Evolutionary conservation across 2,329 filamentous ascomycete genomes (phyloP).

Genomic region (Talaromyces sp.): DNA sequence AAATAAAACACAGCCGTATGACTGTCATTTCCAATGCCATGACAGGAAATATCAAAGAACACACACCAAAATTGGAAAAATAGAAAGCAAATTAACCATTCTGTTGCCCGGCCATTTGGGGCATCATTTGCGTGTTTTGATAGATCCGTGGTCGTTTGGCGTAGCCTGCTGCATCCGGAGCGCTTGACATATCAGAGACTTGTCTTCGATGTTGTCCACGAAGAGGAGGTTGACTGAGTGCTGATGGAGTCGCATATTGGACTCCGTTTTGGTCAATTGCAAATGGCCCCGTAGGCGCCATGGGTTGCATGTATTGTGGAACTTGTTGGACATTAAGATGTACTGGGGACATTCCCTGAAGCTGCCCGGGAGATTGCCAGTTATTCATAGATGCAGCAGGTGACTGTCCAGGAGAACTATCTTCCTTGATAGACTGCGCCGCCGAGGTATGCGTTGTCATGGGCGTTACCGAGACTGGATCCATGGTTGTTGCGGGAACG

Average conservation of each 20-base stretch:
- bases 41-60: neutral
- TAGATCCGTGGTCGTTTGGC: constrained; percentile 58
- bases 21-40: neutral
- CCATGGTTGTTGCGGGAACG: constrained; percentile 50
- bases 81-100: constrained; percentile 8
- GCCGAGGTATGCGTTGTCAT: constrained; percentile 47
- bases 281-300: constrained; percentile 33
- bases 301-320: constrained; percentile 39
- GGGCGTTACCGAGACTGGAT: constrained; percentile 44
- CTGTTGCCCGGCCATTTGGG: constrained; percentile 37
- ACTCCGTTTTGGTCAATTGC: constrained; percentile 37
- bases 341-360: constrained; percentile 55
- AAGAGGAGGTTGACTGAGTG: constrained; percentile 28
- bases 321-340: constrained; percentile 40
- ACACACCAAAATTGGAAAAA: neutral
- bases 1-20: neutral
- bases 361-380: constrained; percentile 59
- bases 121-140: constrained; percentile 43
- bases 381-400: constrained; percentile 54
- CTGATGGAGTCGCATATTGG: constrained; percentile 35
- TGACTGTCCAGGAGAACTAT: constrained; percentile 59
- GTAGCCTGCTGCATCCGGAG: constrained; percentile 48
- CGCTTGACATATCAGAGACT: constrained; percentile 57
- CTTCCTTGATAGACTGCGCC: constrained; percentile 56
- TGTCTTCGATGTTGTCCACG: constrained; percentile 49